Percentiles rank a stretch among this genome's conserved stretches.
These are phyloP conservation scores for Fomitopsis serialis DNA, from an alignment of 768 basidiomycete genomes.

Conservation along the genomic window DNA sequence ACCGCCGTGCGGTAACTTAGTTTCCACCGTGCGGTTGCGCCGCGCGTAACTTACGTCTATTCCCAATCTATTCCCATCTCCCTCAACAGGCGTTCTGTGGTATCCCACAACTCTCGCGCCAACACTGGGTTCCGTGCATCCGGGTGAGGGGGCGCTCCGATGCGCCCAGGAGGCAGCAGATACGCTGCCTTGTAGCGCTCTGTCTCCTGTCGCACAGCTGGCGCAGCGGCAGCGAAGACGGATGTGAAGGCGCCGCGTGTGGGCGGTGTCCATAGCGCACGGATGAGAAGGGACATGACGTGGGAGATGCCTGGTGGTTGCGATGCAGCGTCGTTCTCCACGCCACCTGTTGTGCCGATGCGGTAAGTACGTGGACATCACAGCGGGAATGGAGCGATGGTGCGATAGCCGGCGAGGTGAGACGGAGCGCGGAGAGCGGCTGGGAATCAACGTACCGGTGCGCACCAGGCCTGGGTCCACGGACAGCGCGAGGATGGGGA, in stretches of 20 bases:
- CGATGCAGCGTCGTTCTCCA: constrained; percentile 11
- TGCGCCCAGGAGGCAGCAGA: constrained; percentile 28
- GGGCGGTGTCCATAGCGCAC: constrained; percentile 7
- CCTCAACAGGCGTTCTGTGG: constrained; percentile 28
- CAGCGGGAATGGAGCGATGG: no score
- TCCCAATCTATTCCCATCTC: constrained; percentile 17
- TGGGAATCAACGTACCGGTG: constrained; percentile 17
- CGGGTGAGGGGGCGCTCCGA: constrained; percentile 19
- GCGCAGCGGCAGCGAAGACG: constrained; percentile 26
- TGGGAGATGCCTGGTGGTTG: constrained; percentile 7
- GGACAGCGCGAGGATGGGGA: constrained; percentile 28
- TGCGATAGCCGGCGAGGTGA: neutral
- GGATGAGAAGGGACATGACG: constrained; percentile 7
- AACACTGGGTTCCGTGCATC: constrained; percentile 27
- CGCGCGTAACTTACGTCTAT: no score
- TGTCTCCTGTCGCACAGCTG: constrained; percentile 25
- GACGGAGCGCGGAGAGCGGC: neutral
- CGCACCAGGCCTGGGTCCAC: constrained; percentile 32
- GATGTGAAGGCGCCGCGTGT: constrained; percentile 13
- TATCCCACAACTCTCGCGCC: constrained; percentile 34
- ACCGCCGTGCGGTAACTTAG: no score
- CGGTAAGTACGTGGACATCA: neutral
- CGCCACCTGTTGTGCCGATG: constrained; percentile 9
- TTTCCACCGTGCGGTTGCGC: no score
- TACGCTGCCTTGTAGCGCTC: constrained; percentile 33